Conservation (phyloP, 768 basidiomycete genomes). For the Collybia nuda region DNA sequence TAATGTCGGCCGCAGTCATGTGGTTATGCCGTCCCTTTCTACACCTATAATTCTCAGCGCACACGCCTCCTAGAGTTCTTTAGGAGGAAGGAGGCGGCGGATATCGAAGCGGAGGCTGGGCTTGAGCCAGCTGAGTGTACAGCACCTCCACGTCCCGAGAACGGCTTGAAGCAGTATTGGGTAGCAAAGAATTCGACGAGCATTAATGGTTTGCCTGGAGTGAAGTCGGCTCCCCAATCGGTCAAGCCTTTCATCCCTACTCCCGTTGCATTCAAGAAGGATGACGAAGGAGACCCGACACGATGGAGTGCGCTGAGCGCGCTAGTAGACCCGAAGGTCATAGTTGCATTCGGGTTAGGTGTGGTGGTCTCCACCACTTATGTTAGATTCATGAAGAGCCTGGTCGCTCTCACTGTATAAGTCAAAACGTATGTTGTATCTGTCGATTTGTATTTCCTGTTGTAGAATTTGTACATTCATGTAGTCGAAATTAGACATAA, state of each 20-base stretch:
- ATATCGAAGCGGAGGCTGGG: conserved; percentile 24
- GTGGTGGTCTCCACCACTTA: background rate
- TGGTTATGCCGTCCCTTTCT: conserved; percentile 64
- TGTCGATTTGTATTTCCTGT: no score
- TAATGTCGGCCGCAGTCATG: conserved; percentile 48
- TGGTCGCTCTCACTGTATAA: no score
- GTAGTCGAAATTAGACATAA: no score
- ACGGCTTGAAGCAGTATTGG: conserved; percentile 61
- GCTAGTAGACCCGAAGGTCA: background rate
- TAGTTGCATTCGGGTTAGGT: background rate
- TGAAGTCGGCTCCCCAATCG: conserved; percentile 28
- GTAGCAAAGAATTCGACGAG: conserved; percentile 44
- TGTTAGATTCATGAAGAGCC: background rate
- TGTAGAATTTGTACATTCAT: no score
- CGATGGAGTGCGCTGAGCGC: background rate
- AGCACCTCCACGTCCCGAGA: conserved; percentile 12
- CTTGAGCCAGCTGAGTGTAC: conserved; percentile 7
- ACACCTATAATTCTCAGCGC: conserved; percentile 55
- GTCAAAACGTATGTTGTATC: no score
- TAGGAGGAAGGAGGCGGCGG: conserved; percentile 39
- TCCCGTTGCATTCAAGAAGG: background rate
- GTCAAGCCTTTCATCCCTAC: conserved; percentile 7
- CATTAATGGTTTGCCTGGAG: conserved; percentile 56
- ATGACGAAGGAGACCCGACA: background rate
- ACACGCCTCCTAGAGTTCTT: conserved; percentile 48